Evolutionary conservation across 2,329 filamentous ascomycete species (phyloP).

Genomic region (Fusarium buxicola): DNA sequence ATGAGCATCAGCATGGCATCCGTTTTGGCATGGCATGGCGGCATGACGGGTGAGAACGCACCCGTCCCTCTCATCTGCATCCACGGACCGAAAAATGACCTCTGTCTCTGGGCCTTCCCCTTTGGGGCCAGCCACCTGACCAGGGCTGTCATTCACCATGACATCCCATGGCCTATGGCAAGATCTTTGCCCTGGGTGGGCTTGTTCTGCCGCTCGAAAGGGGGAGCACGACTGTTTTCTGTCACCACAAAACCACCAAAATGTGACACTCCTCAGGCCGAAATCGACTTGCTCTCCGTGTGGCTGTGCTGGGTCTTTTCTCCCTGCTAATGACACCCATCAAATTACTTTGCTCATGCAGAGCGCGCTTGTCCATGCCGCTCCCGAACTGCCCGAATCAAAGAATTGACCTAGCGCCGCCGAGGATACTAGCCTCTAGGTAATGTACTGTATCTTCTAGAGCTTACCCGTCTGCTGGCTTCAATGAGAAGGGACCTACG

Average conservation of each 20-base stretch:
- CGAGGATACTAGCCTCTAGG: background rate
- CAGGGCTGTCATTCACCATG: slow-evolving; percentile 29
- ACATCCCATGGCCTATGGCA: slow-evolving; percentile 35
- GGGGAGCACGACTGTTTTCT: slow-evolving; percentile 6
- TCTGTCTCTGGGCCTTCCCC: slow-evolving; percentile 39
- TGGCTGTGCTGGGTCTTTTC: slow-evolving; percentile 36
- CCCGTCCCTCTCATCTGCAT: slow-evolving; percentile 40
- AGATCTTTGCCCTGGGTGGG: slow-evolving; percentile 28
- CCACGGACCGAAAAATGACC: slow-evolving; percentile 37
- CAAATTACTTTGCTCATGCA: slow-evolving; percentile 5
- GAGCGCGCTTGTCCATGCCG: slow-evolving; percentile 11
- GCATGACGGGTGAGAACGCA: slow-evolving; percentile 38
- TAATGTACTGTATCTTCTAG: slow-evolving; percentile 7
- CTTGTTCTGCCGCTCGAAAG: slow-evolving; percentile 3
- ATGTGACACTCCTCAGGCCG: slow-evolving; percentile 18
- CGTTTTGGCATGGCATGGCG: slow-evolving; percentile 23
- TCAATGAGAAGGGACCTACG: slow-evolving; percentile 22
- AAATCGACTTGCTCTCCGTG: slow-evolving; percentile 25
- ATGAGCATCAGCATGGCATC: slow-evolving; percentile 23
- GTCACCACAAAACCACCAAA: slow-evolving; percentile 3
- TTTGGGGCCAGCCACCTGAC: slow-evolving; percentile 44
- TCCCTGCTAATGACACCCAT: background rate
- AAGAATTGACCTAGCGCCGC: slow-evolving; percentile 20
- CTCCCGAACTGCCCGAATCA: slow-evolving; percentile 19
- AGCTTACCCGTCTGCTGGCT: slow-evolving; percentile 20